Evolutionary conservation across 164 flowering plant genomes (phyloP), one percentile per base, ranked within the genome.

Genomic region (Warburgia ugandensis): DNA sequence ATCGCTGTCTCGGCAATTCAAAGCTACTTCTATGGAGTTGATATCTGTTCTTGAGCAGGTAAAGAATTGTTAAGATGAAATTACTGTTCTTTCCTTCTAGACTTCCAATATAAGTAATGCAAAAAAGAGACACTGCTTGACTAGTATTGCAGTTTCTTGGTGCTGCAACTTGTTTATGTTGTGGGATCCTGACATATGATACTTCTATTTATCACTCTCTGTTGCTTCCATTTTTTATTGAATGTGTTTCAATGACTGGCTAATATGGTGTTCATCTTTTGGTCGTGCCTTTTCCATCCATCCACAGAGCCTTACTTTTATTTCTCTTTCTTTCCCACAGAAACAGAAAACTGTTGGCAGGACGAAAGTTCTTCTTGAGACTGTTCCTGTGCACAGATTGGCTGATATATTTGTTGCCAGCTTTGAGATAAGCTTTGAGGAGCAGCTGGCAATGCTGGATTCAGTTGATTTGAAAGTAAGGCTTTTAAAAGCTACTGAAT

Each of bases 341-440:
- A 94, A 94, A 62, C 94, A 86, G 68, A 94, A 94, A 70, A 83
- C 95, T 41, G 88, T 85, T 27, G 94, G 95, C 59, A 75, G 88
- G 62, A 84, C 94, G 45, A 94, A 86, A 66, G 88, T 78, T 59
- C 92, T 94, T 55, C 67, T 94, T 67, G 97, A 94, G 66, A 94
- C 97, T 10, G 86, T 94, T 58, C 99, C 97, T 32, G 69, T 86
- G 43, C 92, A 94, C 73, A 89, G 82, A 55, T 55, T 94, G 68
- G 99, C 99, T 40, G 99, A 94, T 66, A 94, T 94, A 51, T 94
- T 94, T 94, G 99, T 86, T 69, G 99, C 99, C 40, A 94, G 99
- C 65, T 94, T 94, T 73, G 99, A 94, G 65, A 86, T 94, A 65
- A 89, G 97, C 69, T 94, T 94, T 67, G 97, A 94, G 55, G 99